Evolutionary conservation across 2,329 filamentous ascomycete genomes (phyloP), one percentile per base, ranked within the genome.

Genomic region (Cladosporium halotolerans): DNA sequence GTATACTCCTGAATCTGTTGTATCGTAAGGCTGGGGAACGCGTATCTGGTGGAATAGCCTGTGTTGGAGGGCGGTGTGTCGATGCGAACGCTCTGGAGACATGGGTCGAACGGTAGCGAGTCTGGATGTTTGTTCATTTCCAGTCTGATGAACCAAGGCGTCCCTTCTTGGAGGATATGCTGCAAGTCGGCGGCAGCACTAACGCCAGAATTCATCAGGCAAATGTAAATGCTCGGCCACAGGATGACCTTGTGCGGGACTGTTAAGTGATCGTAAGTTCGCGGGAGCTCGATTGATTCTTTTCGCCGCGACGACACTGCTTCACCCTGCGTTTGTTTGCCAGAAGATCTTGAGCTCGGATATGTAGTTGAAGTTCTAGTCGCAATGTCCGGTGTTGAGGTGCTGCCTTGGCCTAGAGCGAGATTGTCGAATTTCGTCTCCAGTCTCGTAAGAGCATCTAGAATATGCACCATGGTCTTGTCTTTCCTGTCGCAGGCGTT

Each of bases 381-480:
- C 36, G 23, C 13, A 2, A 32, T 32, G 19, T 54, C 52, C 10
- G 52, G 45, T 6, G 39, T 49, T n/a, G 45, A 48, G 19, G 49
- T 18, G 9, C 16, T 23, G 45, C 34, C 28, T 42, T 45, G 19
- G 51, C 38, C 49, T 4, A 67, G 47, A 5, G 62, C 56, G 4
- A 69, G 57, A 36, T 62, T 68, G 66, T 83, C 79, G 58, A 83
- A 73, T 64, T 82, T 83, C 50, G 64, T 72, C 63, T 83, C 79
- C 42, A 83, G 68, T 50, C 68, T 72, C 57, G 76, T 79, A 48
- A 83, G 69, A 9, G 76, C 73, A 45, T 82, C 79, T 31, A 83
- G 70, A 50, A 84, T 83, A 61, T 84, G 79, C 40, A 80, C 74
- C 59, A 83, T 70, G 2, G 80, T 83, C 66, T 80, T 82, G 64